A percentile compares a stretch with the other conserved stretches of the same genome.
Conservation (phyloP, 2,329 filamentous ascomycete genomes). For the Xylaria sp. region DNA sequence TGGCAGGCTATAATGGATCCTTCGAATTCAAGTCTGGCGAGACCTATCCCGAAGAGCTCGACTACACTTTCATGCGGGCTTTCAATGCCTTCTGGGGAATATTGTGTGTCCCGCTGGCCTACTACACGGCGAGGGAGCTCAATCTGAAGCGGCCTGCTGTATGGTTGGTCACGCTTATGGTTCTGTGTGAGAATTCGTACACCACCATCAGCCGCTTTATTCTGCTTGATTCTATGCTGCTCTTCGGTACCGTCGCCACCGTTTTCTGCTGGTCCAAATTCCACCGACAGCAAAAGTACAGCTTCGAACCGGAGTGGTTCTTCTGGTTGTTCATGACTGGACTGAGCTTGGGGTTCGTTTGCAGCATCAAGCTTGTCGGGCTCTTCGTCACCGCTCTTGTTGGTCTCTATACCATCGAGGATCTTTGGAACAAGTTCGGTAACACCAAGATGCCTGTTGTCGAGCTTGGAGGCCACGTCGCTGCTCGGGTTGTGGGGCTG, state of each 20-base stretch:
- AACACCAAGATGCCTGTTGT: slow-evolving; percentile 78
- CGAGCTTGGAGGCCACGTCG: slow-evolving; percentile 74
- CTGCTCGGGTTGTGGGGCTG: slow-evolving; percentile 79
- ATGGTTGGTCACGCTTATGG: slow-evolving; percentile 95
- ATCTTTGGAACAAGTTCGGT: slow-evolving; percentile 98
- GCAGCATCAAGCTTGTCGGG: slow-evolving; percentile 97
- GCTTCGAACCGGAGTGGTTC: slow-evolving; percentile 92
- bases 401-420: slow-evolving; percentile 92
- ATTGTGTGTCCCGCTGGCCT: slow-evolving; percentile 88
- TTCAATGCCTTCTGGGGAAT: slow-evolving; percentile 97
- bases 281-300: slow-evolving; percentile 81
- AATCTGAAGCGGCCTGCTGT: slow-evolving; percentile 84
- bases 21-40: slow-evolving; percentile 99
- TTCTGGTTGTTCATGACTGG: slow-evolving; percentile 93
- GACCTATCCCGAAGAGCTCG: slow-evolving; percentile 87
- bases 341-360: slow-evolving; percentile 94
- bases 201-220: slow-evolving; percentile 99
- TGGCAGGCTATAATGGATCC: slow-evolving; percentile 97
- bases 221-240: slow-evolving; percentile 95
- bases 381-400: slow-evolving; percentile 95
- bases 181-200: slow-evolving; percentile 98
- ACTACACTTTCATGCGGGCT: slow-evolving; percentile 98
- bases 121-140: slow-evolving; percentile 91
- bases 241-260: slow-evolving; percentile 98
- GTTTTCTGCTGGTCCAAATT: slow-evolving; percentile 98